Evolutionary conservation across 2,329 filamentous ascomycete genomes (phyloP).

Genomic region (Fusarium anguioides): DNA sequence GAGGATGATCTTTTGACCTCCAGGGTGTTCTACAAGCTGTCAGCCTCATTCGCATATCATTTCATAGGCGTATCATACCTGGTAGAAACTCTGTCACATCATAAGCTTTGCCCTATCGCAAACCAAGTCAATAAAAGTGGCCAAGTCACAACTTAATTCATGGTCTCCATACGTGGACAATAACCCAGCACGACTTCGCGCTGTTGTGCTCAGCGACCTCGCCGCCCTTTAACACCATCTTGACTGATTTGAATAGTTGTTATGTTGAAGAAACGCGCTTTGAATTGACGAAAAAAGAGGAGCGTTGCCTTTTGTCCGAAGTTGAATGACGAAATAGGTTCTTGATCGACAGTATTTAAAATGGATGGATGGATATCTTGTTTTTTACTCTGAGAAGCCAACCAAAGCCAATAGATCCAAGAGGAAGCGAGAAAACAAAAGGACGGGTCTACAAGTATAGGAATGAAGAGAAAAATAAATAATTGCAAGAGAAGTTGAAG

Average conservation of each 20-base stretch:
- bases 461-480: background rate
- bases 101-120: conserved; percentile 76
- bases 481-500: conserved; percentile 14
- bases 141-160: background rate
- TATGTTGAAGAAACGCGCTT: background rate
- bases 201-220: conserved; percentile 78
- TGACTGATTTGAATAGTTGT: conserved; percentile 17
- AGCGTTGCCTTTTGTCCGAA: conserved; percentile 40
- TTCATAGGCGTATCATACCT: conserved; percentile 56
- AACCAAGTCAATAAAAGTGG: conserved; percentile 30
- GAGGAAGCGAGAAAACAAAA: background rate
- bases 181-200: conserved; percentile 89
- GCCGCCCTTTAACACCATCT: conserved; percentile 61
- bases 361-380: background rate
- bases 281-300: background rate
- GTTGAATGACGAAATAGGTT: conserved; percentile 31
- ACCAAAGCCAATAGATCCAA: background rate
- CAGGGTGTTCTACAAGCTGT: conserved; percentile 76
- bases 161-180: conserved; percentile 73
- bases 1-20: conserved; percentile 91
- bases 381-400: background rate
- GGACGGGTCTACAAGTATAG: background rate
- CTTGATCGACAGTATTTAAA: conserved; percentile 17
- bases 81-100: conserved; percentile 92
- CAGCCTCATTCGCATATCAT: background rate